Evolutionary conservation across 805 yeast species (phyloP).

Genomic region (Wickerhamomyces queroliae): DNA sequence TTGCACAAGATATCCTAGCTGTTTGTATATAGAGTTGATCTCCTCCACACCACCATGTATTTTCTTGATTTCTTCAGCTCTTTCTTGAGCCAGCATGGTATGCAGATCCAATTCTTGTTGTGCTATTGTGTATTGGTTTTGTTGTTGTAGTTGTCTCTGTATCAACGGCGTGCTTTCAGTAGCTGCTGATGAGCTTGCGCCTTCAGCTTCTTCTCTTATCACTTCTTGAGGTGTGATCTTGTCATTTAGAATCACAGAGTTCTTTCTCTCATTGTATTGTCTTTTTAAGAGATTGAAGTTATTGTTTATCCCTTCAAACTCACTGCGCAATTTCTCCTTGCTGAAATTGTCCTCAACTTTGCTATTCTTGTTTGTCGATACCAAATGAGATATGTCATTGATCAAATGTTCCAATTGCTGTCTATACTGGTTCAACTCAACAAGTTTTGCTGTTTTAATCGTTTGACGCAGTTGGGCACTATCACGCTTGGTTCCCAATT

Average conservation of each 20-base stretch:
- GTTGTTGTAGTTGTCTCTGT: slow-evolving; percentile 26
- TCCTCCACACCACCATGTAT: slow-evolving; percentile 78
- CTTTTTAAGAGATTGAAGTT: slow-evolving; percentile 37
- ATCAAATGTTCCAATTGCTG: slow-evolving; percentile 28
- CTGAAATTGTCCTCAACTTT: slow-evolving; percentile 19
- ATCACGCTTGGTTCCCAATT: slow-evolving; percentile 45
- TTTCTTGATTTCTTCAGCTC: slow-evolving; percentile 66
- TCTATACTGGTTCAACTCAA: slow-evolving; percentile 21
- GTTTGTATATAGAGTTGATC: slow-evolving; percentile 80
- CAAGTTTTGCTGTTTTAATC: slow-evolving; percentile 19
- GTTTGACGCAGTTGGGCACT: slow-evolving; percentile 27
- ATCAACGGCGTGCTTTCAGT: slow-evolving; percentile 18
- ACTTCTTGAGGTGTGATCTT: slow-evolving; percentile 10
- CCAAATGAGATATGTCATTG: slow-evolving; percentile 18
- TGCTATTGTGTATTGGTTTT: slow-evolving; percentile 28
- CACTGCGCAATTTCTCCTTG: slow-evolving; percentile 42
- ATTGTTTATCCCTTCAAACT: slow-evolving; percentile 46
- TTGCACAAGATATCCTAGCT: slow-evolving; percentile 67
- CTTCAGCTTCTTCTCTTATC: slow-evolving; percentile 17
- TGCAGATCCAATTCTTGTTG: slow-evolving; percentile 61
- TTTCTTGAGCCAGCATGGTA: slow-evolving; percentile 56
- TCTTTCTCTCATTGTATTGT: slow-evolving; percentile 44
- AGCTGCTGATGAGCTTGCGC: slow-evolving; percentile 2
- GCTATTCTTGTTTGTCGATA: slow-evolving; percentile 9
- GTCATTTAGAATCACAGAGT: slow-evolving; percentile 30